These are phyloP conservation scores for Hymenoscyphus albidus DNA, from an alignment of 2,329 filamentous ascomycete species.

Conservation along the genomic window DNA sequence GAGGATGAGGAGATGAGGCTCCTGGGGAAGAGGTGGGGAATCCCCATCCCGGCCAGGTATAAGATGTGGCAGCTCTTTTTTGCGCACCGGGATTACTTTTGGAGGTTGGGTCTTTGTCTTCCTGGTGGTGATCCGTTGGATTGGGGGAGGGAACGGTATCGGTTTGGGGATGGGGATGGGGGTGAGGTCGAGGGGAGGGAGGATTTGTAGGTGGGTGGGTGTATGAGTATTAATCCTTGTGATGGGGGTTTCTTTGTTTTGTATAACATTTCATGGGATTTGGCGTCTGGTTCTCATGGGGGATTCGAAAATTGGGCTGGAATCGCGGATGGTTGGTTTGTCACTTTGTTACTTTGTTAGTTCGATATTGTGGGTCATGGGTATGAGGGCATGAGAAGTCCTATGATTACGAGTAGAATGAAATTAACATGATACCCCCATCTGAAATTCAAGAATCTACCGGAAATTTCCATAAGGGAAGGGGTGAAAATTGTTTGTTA, in stretches of 20 bases:
- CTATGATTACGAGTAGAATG: too few species aligned
- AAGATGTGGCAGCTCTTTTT: slow-evolving; percentile 92
- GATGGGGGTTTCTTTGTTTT: not conserved
- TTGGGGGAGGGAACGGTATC: slow-evolving; percentile 55
- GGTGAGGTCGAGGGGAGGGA: not conserved
- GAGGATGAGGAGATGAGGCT: slow-evolving; percentile 30
- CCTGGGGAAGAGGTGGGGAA: slow-evolving; percentile 29
- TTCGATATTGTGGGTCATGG: too few species aligned
- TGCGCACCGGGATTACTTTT: slow-evolving; percentile 95
- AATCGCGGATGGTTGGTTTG: not conserved
- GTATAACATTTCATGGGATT: not conserved
- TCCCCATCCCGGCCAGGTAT: slow-evolving; percentile 45
- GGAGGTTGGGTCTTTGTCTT: slow-evolving; percentile 84
- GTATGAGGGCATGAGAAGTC: too few species aligned
- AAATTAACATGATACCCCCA: too few species aligned
- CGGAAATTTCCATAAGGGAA: too few species aligned
- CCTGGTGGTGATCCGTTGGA: slow-evolving; percentile 71
- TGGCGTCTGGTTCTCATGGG: not conserved
- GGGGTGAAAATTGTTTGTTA: not conserved
- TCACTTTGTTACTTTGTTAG: not conserved
- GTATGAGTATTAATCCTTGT: not conserved
- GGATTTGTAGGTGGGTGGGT: not conserved
- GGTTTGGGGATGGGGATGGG: not conserved
- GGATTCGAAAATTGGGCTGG: not conserved
- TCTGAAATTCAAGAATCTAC: too few species aligned